Evolutionary conservation across 2,329 filamentous ascomycete species (phyloP).

Genomic region (Epicoccum nigrum): DNA sequence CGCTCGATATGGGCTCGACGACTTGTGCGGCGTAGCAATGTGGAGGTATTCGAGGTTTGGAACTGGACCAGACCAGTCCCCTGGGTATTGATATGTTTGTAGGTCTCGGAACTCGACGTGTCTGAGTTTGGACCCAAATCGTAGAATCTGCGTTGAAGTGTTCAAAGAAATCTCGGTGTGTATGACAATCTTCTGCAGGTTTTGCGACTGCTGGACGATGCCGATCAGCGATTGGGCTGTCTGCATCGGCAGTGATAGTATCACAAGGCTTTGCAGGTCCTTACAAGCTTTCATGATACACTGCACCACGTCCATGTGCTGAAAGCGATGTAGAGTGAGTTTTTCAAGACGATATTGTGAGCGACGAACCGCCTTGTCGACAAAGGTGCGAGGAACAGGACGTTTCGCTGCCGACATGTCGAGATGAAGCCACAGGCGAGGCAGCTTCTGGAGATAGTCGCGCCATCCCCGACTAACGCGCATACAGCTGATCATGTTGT

Average conservation of each 20-base stretch:
- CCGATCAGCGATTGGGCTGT: slow-evolving; percentile 37
- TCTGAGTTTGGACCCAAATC: slow-evolving; percentile 29
- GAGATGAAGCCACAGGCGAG: slow-evolving; percentile 59
- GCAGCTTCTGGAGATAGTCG: slow-evolving; percentile 55
- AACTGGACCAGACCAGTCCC: slow-evolving; percentile 34
- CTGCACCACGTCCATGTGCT: slow-evolving; percentile 49
- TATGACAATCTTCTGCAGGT: slow-evolving; percentile 36
- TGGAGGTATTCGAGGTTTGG: slow-evolving; percentile 32
- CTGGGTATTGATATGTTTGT: not conserved
- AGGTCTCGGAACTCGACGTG: slow-evolving; percentile 28
- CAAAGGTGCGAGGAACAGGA: slow-evolving; percentile 51
- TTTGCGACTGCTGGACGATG: slow-evolving; percentile 31
- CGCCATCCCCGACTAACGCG: slow-evolving; percentile 64
- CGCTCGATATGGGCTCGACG: not conserved
- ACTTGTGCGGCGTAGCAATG: not conserved
- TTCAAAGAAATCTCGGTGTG: slow-evolving; percentile 35
- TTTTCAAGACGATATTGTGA: slow-evolving; percentile 46
- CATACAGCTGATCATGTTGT: slow-evolving; percentile 57
- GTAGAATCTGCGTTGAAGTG: slow-evolving; percentile 38
- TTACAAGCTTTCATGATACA: slow-evolving; percentile 49
- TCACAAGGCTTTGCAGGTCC: slow-evolving; percentile 39
- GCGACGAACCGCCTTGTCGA: slow-evolving; percentile 51
- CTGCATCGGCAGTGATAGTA: slow-evolving; percentile 34
- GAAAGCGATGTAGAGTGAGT: slow-evolving; percentile 44
- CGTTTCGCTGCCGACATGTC: slow-evolving; percentile 57